phyloP scores from a whole-genome alignment of 2,329 filamentous ascomycete species.

The Pyrenophora teres region DNA sequence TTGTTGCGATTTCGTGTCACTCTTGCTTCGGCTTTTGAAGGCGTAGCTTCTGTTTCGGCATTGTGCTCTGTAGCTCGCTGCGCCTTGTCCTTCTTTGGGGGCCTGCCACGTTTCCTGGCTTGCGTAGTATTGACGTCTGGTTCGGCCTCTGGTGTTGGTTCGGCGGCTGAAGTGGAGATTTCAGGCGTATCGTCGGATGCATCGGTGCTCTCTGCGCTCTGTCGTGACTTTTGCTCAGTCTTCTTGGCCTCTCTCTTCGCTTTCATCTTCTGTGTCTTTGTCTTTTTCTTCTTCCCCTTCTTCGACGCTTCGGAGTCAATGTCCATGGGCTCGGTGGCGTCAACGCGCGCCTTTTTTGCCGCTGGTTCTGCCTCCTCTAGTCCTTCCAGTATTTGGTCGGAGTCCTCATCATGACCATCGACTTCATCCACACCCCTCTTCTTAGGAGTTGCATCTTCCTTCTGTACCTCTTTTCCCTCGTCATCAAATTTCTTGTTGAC shows the following conservation, averaged over 20 bases:
- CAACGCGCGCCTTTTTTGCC: slow-evolving; percentile 16
- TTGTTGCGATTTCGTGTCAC: slow-evolving; percentile 6
- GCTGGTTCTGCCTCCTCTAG: slow-evolving; percentile 15
- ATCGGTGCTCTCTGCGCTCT: neutral
- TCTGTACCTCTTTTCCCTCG: slow-evolving; percentile 26
- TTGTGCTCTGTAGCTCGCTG: neutral
- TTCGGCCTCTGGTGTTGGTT: neutral
- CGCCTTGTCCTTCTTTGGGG: slow-evolving; percentile 10
- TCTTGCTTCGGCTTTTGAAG: slow-evolving; percentile 6
- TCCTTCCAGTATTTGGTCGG: slow-evolving; percentile 16
- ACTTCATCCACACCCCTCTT: slow-evolving; percentile 35
- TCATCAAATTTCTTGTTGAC: slow-evolving; percentile 38
- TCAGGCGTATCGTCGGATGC: neutral
- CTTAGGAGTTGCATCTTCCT: slow-evolving; percentile 20
- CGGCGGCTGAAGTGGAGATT: neutral
- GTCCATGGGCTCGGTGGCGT: slow-evolving; percentile 14
- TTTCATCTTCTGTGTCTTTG: neutral
- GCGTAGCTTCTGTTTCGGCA: slow-evolving; percentile 11
- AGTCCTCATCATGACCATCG: slow-evolving; percentile 13
- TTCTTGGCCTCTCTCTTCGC: neutral
- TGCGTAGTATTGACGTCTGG: neutral
- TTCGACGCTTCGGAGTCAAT: slow-evolving; percentile 8
- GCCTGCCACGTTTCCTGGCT: slow-evolving; percentile 9
- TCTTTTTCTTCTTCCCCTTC: slow-evolving; percentile 1
- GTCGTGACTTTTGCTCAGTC: slow-evolving; percentile 4